Percentiles rank a stretch among this genome's conserved stretches.
phyloP scores from a whole-genome alignment of 441 rosid species.

The Gossypium lobatum region DNA sequence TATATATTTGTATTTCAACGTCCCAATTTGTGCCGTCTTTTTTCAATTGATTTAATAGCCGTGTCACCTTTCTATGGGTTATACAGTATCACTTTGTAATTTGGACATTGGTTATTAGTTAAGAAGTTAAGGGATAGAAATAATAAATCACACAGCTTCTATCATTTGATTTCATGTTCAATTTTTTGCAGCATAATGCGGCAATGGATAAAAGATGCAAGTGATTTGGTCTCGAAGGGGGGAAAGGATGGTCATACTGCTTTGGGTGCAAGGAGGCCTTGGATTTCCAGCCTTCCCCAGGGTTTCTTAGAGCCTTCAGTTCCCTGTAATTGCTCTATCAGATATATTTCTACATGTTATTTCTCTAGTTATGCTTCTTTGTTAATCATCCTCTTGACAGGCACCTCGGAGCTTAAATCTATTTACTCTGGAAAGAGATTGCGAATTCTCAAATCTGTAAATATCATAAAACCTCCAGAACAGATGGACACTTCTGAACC shows the following conservation, averaged over 20 bases:
- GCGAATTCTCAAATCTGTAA: constrained; percentile 17
- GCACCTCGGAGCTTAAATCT: constrained; percentile 35
- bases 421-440: constrained; percentile 27
- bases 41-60: background rate
- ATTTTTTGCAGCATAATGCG: constrained; percentile 46
- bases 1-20: background rate
- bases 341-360: background rate
- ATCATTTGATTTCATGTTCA: constrained; percentile 13
- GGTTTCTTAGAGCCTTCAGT: constrained; percentile 52
- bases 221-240: constrained; percentile 57
- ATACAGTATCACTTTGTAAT: background rate
- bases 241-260: constrained; percentile 37
- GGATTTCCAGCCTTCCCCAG: constrained; percentile 28
- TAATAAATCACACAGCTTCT: background rate
- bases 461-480: constrained; percentile 28
- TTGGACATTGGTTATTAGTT: background rate
- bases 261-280: constrained; percentile 41
- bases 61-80: background rate
- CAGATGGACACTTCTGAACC: constrained; percentile 19
- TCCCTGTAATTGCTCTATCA: constrained; percentile 46
- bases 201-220: constrained; percentile 47
- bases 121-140: background rate
- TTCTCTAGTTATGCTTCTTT: constrained; percentile 10
- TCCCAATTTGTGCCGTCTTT: background rate
- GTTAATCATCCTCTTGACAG: constrained; percentile 34